Base-by-base conservation (phyloP, 164 flowering plant species). In the Vitis labrusca region DNA sequence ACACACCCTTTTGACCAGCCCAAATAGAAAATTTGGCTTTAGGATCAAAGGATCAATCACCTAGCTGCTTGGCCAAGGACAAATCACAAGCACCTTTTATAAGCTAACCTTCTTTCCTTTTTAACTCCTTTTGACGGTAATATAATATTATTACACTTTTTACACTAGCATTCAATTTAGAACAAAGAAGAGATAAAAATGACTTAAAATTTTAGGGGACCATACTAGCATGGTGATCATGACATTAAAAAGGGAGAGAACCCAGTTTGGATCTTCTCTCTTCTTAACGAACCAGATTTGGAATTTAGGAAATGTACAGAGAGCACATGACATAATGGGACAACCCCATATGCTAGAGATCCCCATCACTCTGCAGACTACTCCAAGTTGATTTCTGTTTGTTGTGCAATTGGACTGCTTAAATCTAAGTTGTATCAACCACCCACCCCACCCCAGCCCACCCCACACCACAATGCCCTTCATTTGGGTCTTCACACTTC, bases 311-410 rank as follows among this genome's bases (percentile, higher is more conserved):
- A 78, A 54, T 74, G 72, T 78, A 80, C 71, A 78, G 79, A 81
- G 29, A 66, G 77, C 84, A 83, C 82, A 75, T 80, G 82, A 75
- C 77, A 63, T 50, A 73, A 68, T 73, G 70, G 67, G 74, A 80
- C 84, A 37, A 83, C 23, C 78, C 82, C 86, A 80, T 78, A 83
- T 83, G 84, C 66, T 49, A 62, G 61, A 66, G 64, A 68, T 59
- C 70, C 7, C 68, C 72, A 73, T 62, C 54, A 55, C n/a, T 61
- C 61, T 61, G 30, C 73, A 47, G 27, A 62, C 55, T 30, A 32
- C 73, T 30, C 50, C 73, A 67, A 71, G 63, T 67, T 70, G 68
- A 59, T 55, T 15, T 37, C 55, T 9, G 50, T 37, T 14, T 19
- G 60, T 32, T 14, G 56, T 70, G 54, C n/a, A 23, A 61, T 68